A percentile compares a stretch with the other conserved stretches of the same genome.
Conservation (phyloP, 805 yeast genomes). For the Naumovozyma baii region DNA sequence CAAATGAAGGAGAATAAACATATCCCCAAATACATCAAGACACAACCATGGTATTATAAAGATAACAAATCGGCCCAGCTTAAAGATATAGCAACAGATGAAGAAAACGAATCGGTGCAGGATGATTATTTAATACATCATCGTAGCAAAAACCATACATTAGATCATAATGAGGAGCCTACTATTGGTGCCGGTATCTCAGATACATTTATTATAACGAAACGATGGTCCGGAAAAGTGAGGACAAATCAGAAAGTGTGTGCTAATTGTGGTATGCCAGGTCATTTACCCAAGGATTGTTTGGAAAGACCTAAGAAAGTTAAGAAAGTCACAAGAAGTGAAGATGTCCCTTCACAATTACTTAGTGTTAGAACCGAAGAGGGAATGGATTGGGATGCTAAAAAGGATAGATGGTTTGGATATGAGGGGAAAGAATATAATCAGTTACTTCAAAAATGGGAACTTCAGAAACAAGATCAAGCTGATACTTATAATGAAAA, state of each 20-base stretch:
- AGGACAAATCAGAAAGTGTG: conserved; percentile 28
- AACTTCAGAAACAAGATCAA: conserved; percentile 18
- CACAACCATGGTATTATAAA: conserved; percentile 28
- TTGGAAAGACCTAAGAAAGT: conserved; percentile 44
- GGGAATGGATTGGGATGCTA: conserved; percentile 47
- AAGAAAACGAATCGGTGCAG: conserved; percentile 8
- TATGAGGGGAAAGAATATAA: conserved; percentile 57
- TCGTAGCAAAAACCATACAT: conserved; percentile 34
- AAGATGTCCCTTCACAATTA: conserved; percentile 21
- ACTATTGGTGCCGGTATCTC: conserved; percentile 47
- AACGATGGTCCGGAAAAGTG: neutral
- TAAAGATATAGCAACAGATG: neutral
- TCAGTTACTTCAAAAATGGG: conserved; percentile 40
- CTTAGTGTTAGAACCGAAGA: conserved; percentile 14
- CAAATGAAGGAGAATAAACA: conserved; percentile 16
- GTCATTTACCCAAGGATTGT: conserved; percentile 46
- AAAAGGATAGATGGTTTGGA: conserved; percentile 77
- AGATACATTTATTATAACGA: conserved; percentile 33
- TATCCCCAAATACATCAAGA: conserved; percentile 26
- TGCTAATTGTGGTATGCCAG: conserved; percentile 48
- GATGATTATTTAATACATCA: conserved; percentile 51
- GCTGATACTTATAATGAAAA: conserved; percentile 8
- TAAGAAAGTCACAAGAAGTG: conserved; percentile 17
- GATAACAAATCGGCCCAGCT: too few species aligned
- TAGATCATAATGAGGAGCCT: conserved; percentile 41